Percentiles rank a stretch among this genome's conserved stretches.
Evolutionary conservation across 331 rosid genomes (phyloP).

Genomic region (Rhamnella rubrinervis): DNA sequence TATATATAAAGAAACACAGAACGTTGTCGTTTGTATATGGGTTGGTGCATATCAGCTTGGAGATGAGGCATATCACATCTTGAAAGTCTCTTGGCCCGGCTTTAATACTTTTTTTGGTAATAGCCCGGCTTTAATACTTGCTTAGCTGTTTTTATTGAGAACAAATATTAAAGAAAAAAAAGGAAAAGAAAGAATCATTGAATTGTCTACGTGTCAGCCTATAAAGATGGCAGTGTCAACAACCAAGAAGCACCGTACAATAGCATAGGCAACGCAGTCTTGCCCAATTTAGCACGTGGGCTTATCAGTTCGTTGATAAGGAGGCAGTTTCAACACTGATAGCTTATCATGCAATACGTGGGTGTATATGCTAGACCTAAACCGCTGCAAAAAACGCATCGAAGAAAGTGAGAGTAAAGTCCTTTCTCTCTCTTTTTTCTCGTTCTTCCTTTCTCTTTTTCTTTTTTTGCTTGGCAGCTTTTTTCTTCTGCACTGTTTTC

Average conservation of each 20-base stretch:
- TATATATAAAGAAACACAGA: too few species aligned
- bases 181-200: too few species aligned
- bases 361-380: constrained; percentile 9
- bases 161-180: too few species aligned
- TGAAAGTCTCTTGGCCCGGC: too few species aligned
- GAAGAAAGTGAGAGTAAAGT: constrained; percentile 29
- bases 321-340: accelerated
- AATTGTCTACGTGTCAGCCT: too few species aligned
- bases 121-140: too few species aligned
- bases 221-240: too few species aligned
- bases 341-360: constrained; percentile 2
- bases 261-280: background rate
- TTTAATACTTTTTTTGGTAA: too few species aligned
- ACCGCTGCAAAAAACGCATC: constrained; percentile 31
- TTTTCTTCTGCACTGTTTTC: constrained; percentile 17
- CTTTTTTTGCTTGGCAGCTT: background rate
- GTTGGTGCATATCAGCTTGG: too few species aligned
- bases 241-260: background rate
- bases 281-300: accelerated
- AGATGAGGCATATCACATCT: too few species aligned
- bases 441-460: constrained; percentile 21
- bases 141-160: too few species aligned
- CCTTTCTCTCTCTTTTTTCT: background rate
- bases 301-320: background rate
- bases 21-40: too few species aligned